These are phyloP conservation scores for Penicillium palitans DNA, from an alignment of 2,329 filamentous ascomycete species.

Conservation along the genomic window DNA sequence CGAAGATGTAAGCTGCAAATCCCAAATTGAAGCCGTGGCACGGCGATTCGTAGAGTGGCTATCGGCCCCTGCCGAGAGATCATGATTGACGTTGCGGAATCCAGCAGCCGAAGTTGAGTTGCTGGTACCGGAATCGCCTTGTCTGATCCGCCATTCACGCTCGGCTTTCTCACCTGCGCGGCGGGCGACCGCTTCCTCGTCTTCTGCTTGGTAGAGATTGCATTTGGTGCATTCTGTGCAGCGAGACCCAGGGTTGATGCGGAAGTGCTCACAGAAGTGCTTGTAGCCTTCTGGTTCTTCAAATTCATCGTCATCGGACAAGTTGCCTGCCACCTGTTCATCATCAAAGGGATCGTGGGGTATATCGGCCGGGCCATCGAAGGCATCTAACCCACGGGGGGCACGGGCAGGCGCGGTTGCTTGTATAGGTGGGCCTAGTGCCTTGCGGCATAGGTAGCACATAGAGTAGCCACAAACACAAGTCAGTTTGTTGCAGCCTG, in stretches of 20 bases:
- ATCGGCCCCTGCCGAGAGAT: conserved; percentile 24
- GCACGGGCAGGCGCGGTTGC: conserved; percentile 1
- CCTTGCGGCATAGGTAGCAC: conserved; percentile 93
- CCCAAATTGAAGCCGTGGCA: conserved; percentile 26
- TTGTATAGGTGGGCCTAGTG: conserved; percentile 43
- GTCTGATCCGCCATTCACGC: conserved; percentile 66
- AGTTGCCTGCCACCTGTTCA: conserved; percentile 2
- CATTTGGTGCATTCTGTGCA: conserved; percentile 80
- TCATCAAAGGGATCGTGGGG: conserved; percentile 15
- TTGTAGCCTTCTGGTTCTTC: conserved; percentile 71
- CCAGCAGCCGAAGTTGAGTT: conserved; percentile 16
- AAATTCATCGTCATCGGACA: conserved; percentile 25
- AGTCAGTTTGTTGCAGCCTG: conserved; percentile 94
- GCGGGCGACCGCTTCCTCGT: conserved; percentile 68
- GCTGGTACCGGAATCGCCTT: conserved; percentile 46
- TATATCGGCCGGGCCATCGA: conserved; percentile 37
- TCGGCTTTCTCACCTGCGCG: conserved; percentile 72
- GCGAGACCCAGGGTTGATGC: conserved; percentile 70
- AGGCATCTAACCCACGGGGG: conserved; percentile 42
- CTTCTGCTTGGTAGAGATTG: conserved; percentile 71
- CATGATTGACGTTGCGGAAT: conserved; percentile 31
- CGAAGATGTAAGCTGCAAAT: conserved; percentile 24
- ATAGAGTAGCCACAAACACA: conserved; percentile 96
- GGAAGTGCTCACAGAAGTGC: conserved; percentile 96
- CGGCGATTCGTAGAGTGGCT: conserved; percentile 17